Percentiles rank a stretch among this genome's conserved stretches.
phyloP scores from a whole-genome alignment of 179 eudicot species.

The Spinacia oleracea region DNA sequence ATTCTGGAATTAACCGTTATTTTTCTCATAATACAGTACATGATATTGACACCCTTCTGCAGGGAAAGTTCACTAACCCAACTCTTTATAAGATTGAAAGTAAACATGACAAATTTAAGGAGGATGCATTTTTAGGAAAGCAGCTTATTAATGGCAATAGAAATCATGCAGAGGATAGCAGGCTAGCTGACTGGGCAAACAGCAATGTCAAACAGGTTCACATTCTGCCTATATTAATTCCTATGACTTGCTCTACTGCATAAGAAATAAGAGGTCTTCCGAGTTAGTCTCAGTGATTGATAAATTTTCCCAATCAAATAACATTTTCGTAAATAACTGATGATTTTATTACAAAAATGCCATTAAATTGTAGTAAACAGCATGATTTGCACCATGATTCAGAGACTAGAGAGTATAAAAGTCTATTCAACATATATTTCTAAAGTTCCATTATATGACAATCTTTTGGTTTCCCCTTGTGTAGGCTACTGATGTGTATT shows the following conservation, averaged over 20 bases:
- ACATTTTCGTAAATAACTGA: too few species aligned
- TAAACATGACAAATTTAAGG: conserved; percentile 38
- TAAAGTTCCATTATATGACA: background rate
- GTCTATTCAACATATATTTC: background rate
- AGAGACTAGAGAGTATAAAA: too few species aligned
- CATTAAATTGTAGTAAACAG: too few species aligned
- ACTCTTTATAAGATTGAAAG: conserved; percentile 47
- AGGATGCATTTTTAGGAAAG: conserved; percentile 39
- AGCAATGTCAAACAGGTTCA: conserved; percentile 57
- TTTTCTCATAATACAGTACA: background rate
- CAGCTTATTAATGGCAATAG: conserved; percentile 47
- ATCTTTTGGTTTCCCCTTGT: background rate
- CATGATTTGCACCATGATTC: background rate
- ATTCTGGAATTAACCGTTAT: background rate
- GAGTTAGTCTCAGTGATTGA: too few species aligned
- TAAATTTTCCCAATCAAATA: too few species aligned
- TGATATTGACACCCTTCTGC: conserved; percentile 16
- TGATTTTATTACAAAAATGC: too few species aligned
- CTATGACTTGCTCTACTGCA: background rate
- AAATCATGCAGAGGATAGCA: conserved; percentile 54
- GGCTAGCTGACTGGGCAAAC: conserved; percentile 50
- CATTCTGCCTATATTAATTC: background rate
- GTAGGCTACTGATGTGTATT: conserved; percentile 51
- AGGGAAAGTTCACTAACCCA: conserved; percentile 49
- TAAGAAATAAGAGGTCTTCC: too few species aligned